Percentiles rank a stretch among this genome's conserved stretches.
phyloP scores from a whole-genome alignment of 2,329 filamentous ascomycete species.

The Trichophyton verrucosum region DNA sequence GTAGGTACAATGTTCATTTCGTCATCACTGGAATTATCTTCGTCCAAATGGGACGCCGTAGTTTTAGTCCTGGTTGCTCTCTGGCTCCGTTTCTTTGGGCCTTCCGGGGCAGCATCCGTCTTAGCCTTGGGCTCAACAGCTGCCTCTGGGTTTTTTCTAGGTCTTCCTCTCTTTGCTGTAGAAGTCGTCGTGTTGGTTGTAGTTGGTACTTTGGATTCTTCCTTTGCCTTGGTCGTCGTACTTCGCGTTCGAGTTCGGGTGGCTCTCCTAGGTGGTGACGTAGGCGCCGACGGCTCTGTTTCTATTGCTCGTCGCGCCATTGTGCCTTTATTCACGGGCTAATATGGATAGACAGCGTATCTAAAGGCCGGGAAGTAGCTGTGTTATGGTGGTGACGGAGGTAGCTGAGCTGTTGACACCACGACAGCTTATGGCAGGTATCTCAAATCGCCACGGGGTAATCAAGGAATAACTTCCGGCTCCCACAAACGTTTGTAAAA shows the following conservation, averaged over 20 bases:
- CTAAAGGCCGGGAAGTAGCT: no score
- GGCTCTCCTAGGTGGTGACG: conserved; percentile 12
- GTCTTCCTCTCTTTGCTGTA: conserved; percentile 10
- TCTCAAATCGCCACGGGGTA: background rate
- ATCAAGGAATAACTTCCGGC: background rate
- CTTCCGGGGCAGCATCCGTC: background rate
- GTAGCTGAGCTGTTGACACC: no score
- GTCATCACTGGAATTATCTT: conserved; percentile 12
- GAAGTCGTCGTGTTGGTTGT: background rate
- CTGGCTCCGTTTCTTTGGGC: conserved; percentile 1
- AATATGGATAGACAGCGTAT: no score
- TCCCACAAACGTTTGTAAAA: background rate
- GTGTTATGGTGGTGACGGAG: no score
- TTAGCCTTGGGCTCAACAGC: background rate
- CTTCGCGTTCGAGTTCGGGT: conserved; percentile 13
- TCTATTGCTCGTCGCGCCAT: conserved; percentile 10
- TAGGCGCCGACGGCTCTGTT: background rate
- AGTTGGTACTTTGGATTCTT: background rate
- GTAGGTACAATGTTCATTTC: conserved; percentile 14
- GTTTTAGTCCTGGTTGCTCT: conserved; percentile 7
- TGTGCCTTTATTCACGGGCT: background rate
- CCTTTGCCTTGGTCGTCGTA: background rate
- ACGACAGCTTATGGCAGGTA: no score
- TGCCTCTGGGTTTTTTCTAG: conserved; percentile 8
- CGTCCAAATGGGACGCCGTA: background rate